Conservation (phyloP, 2,329 filamentous ascomycete species). For the Verticillium tricorpus region DNA sequence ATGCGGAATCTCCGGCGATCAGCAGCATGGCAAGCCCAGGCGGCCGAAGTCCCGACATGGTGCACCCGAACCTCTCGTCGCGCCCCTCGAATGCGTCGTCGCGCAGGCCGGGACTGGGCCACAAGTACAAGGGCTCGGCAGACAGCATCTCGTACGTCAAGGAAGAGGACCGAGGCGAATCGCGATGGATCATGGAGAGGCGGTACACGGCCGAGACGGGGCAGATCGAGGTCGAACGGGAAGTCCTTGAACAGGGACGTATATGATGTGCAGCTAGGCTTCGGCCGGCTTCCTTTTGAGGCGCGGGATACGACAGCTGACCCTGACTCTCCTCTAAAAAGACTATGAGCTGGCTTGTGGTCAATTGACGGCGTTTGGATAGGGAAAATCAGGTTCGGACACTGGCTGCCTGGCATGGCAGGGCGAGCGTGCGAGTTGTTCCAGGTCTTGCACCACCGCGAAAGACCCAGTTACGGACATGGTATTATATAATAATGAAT, state of each 20-base stretch:
- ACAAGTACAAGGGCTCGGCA: conserved; percentile 50
- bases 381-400: neutral
- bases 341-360: neutral
- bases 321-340: neutral
- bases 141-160: conserved; percentile 68
- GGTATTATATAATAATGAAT: neutral
- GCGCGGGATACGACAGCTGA: neutral
- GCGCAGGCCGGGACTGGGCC: conserved; percentile 32
- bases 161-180: conserved; percentile 54
- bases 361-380: neutral
- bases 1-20: conserved; percentile 4
- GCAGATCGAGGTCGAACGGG: conserved; percentile 58
- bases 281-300: neutral
- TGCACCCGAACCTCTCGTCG: conserved; percentile 13
- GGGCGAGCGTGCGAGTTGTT: neutral
- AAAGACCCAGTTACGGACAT: neutral
- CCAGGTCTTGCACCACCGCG: neutral
- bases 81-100: conserved; percentile 10
- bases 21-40: conserved; percentile 19
- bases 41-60: conserved; percentile 14
- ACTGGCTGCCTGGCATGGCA: neutral
- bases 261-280: conserved; percentile 26
- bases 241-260: conserved; percentile 55
- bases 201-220: conserved; percentile 62
- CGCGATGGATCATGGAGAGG: conserved; percentile 66